Conservation (phyloP, 371 early-diverging fungal species). For the Lichtheimia corymbifera region DNA sequence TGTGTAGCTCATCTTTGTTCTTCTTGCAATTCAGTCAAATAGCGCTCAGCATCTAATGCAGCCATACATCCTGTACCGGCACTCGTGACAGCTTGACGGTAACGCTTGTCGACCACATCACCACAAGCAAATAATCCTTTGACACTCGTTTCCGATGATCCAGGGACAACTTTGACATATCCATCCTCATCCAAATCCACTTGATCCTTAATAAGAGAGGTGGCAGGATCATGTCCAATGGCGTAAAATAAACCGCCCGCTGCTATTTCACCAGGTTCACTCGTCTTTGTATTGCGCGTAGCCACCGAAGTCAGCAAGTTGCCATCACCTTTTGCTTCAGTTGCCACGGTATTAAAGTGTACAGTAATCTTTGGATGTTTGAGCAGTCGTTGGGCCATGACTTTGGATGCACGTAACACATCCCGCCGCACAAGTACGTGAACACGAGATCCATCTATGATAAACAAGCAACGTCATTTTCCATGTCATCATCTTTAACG, state of each 20-base stretch:
- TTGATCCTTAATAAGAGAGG: slow-evolving; percentile 71
- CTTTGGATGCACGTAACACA: slow-evolving; percentile 94
- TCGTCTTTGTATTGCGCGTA: slow-evolving; percentile 73
- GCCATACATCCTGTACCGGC: slow-evolving; percentile 95
- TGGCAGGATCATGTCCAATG: slow-evolving; percentile 97
- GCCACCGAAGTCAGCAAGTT: slow-evolving; percentile 73
- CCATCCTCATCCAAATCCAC: slow-evolving; percentile 84
- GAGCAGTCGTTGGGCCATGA: slow-evolving; percentile 89
- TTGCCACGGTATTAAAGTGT: slow-evolving; percentile 86
- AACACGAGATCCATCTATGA: slow-evolving; percentile 81
- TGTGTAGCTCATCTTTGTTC: neutral
- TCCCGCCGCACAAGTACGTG: slow-evolving; percentile 95
- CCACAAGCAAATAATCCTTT: slow-evolving; percentile 97
- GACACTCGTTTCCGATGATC: slow-evolving; percentile 82
- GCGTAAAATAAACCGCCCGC: slow-evolving; percentile 98
- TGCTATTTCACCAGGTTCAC: slow-evolving; percentile 63
- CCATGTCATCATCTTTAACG: slow-evolving; percentile 14
- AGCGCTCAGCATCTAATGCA: slow-evolving; percentile 89
- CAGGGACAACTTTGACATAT: slow-evolving; percentile 87
- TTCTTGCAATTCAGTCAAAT: slow-evolving; percentile 65
- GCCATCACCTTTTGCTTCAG: slow-evolving; percentile 86
- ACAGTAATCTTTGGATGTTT: slow-evolving; percentile 91
- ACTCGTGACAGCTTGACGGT: slow-evolving; percentile 81
- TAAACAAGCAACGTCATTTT: neutral
- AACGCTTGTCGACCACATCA: slow-evolving; percentile 97